phyloP scores from a whole-genome alignment of 129 eudicot species.

The Glebionis coronaria region DNA sequence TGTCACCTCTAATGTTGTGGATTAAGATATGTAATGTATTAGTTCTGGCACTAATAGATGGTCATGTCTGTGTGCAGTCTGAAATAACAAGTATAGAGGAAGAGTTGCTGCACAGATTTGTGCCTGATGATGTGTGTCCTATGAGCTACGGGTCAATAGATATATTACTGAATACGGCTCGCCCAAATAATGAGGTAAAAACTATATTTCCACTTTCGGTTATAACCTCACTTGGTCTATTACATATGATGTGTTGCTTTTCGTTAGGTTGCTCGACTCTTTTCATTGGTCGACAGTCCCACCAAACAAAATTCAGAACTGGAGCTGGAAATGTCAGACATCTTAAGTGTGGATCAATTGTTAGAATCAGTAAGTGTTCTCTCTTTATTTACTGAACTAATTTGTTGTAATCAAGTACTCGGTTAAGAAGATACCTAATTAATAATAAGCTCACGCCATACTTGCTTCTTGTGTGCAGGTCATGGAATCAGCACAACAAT shows the following conservation, averaged over 20 bases:
- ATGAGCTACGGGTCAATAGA: slow-evolving; percentile 35
- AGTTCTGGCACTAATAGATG: slow-evolving; percentile 11
- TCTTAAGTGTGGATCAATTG: slow-evolving; percentile 58
- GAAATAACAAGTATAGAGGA: slow-evolving; percentile 44
- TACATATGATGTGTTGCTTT: background rate
- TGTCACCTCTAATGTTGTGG: background rate
- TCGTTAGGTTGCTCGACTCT: slow-evolving; percentile 46
- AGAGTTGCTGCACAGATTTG: slow-evolving; percentile 55
- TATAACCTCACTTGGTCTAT: background rate
- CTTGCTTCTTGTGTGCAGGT: slow-evolving; percentile 33
- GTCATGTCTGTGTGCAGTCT: slow-evolving; percentile 35
- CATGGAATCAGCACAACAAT: slow-evolving; percentile 60
- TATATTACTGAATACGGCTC: slow-evolving; percentile 30
- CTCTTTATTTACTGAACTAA: background rate
- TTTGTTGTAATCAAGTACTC: no score
- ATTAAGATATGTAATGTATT: background rate
- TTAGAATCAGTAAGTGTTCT: slow-evolving; percentile 57
- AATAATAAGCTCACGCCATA: no score
- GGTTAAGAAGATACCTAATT: no score
- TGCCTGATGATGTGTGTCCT: slow-evolving; percentile 77
- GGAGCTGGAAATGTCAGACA: slow-evolving; percentile 37
- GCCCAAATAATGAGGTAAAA: slow-evolving; percentile 37
- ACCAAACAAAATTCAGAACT: slow-evolving; percentile 37
- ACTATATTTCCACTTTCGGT: background rate
- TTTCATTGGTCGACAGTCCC: slow-evolving; percentile 41